Conservation (phyloP, 257 asterid species). For the Lycium ferocissimum region DNA sequence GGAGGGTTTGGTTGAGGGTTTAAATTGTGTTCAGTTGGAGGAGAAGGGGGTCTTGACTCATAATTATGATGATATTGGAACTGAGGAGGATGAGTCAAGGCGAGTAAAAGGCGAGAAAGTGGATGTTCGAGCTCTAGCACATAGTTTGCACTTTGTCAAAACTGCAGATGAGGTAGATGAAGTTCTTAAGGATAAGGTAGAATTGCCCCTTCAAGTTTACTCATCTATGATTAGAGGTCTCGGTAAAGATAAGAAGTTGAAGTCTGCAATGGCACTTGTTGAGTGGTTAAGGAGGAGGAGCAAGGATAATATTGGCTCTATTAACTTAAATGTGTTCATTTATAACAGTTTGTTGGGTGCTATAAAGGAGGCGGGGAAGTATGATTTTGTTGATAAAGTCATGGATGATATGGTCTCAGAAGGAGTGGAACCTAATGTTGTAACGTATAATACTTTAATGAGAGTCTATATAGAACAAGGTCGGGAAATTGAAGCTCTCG, state of each 20-base stretch:
- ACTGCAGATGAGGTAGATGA: constrained; percentile 75
- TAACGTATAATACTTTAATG: constrained; percentile 83
- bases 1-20: constrained; percentile 30
- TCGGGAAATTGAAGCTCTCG: constrained; percentile 66
- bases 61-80: not conserved
- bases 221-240: constrained; percentile 76
- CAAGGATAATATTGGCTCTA: constrained; percentile 46
- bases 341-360: constrained; percentile 86
- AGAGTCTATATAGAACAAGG: constrained; percentile 75
- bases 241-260: constrained; percentile 73
- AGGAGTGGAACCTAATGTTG: constrained; percentile 70
- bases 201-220: constrained; percentile 82
- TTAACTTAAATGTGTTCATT: constrained; percentile 64
- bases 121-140: constrained; percentile 71
- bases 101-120: constrained; percentile 40
- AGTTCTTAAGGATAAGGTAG: constrained; percentile 60
- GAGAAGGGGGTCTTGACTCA: constrained; percentile 9
- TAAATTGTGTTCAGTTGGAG: constrained; percentile 31
- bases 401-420: constrained; percentile 63
- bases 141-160: constrained; percentile 53
- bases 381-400: constrained; percentile 52
- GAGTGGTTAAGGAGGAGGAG: constrained; percentile 83
- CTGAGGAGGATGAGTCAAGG: constrained; percentile 34
- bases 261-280: constrained; percentile 70
- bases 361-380: constrained; percentile 60